Evolutionary conservation across 495 filamentous ascomycete species (phyloP).

Genomic region (Neurospora sp.): DNA sequence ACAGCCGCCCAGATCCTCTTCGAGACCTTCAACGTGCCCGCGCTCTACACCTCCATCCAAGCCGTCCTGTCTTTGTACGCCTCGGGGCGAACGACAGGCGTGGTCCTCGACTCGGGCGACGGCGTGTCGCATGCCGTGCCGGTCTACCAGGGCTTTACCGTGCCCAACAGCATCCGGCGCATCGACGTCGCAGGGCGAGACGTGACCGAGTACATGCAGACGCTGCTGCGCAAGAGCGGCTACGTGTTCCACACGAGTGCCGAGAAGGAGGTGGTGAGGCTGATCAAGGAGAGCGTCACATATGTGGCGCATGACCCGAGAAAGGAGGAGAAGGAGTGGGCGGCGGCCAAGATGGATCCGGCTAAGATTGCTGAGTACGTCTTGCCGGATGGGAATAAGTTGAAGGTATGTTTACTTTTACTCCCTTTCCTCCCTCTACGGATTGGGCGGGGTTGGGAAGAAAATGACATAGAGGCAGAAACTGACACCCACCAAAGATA

Average conservation of each 20-base stretch:
- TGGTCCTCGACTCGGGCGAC: constrained; percentile 91
- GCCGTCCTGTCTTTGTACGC: constrained; percentile 94
- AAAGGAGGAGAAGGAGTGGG: constrained; percentile 95
- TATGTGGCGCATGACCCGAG: constrained; percentile 90
- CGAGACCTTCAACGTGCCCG: constrained; percentile 97
- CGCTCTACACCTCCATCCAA: constrained; percentile 93
- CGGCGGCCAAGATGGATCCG: constrained; percentile 47
- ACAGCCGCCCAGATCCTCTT: constrained; percentile 96
- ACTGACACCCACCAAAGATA: constrained; percentile 29
- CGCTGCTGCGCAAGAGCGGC: constrained; percentile 81
- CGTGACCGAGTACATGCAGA: constrained; percentile 92
- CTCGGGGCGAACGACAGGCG: constrained; percentile 89
- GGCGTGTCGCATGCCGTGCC: constrained; percentile 96
- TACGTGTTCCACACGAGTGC: constrained; percentile 95
- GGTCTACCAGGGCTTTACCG: constrained; percentile 95
- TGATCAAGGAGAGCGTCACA: constrained; percentile 90
- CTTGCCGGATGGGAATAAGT: constrained; percentile 82
- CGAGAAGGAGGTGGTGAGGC: constrained; percentile 93
- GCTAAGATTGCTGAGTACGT: constrained; percentile 74
- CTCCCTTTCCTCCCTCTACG: too few species aligned
- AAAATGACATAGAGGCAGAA: too few species aligned
- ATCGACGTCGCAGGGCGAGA: constrained; percentile 98
- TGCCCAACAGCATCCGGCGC: constrained; percentile 84
- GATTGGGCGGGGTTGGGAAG: too few species aligned
- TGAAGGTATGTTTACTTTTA: constrained; percentile 51